Evolutionary conservation across 495 filamentous ascomycete species (phyloP).

Genomic region (Tuber melanosporum): DNA sequence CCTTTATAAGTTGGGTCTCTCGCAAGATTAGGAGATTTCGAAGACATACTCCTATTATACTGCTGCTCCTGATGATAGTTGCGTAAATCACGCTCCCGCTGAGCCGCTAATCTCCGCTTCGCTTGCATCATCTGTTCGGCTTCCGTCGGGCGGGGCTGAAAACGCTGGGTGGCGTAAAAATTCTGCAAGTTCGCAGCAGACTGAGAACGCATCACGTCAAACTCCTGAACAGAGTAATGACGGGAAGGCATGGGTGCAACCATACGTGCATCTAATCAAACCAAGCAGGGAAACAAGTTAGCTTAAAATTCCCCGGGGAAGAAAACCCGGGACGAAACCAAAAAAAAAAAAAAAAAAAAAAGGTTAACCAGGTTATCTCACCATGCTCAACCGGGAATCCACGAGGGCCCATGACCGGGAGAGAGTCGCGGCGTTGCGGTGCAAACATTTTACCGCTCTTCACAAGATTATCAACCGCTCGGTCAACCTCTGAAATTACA

Average conservation of each 20-base stretch:
- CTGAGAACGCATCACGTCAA: conserved; percentile 59
- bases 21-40: conserved; percentile 40
- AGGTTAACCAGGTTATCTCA: conserved; percentile 36
- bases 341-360: conserved; percentile 6
- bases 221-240: conserved; percentile 83
- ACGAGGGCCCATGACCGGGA: conserved; percentile 63
- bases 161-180: conserved; percentile 90
- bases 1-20: conserved; percentile 46
- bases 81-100: conserved; percentile 96
- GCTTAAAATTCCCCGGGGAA: not conserved
- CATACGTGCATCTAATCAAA: conserved; percentile 37
- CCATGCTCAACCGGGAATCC: conserved; percentile 53
- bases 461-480: conserved; percentile 87
- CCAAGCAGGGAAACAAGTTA: conserved; percentile 1
- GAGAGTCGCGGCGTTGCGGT: conserved; percentile 76
- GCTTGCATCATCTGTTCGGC: conserved; percentile 98
- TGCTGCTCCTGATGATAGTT: conserved; percentile 99
- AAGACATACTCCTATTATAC: conserved; percentile 84
- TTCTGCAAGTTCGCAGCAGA: conserved; percentile 77
- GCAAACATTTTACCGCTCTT: conserved; percentile 92
- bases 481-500: conserved; percentile 73
- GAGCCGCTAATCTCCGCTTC: conserved; percentile 96
- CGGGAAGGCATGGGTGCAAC: conserved; percentile 46
- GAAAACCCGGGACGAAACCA: not conserved
- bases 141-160: conserved; percentile 86